Evolutionary conservation across 2,329 filamentous ascomycete species (phyloP).

Genomic region (Lachnellula cervina): DNA sequence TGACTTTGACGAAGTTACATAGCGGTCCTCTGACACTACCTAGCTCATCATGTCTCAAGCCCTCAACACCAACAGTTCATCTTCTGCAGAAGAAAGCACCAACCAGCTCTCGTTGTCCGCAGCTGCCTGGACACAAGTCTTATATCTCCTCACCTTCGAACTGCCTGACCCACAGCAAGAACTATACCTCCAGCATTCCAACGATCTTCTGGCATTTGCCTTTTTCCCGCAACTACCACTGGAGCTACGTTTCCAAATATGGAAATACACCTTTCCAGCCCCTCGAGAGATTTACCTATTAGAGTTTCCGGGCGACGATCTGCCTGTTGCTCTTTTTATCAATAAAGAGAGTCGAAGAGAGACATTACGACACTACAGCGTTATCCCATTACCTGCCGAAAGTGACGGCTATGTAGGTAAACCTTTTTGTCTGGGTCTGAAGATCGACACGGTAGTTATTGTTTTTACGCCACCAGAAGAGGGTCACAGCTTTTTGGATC

Average conservation of each 20-base stretch:
- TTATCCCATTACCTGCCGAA: neutral
- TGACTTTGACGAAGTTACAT: too few relatives aligned
- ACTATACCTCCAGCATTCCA: neutral
- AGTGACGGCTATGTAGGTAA: neutral
- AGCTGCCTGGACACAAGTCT: neutral
- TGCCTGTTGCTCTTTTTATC: neutral
- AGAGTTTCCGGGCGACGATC: neutral
- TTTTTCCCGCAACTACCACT: neutral
- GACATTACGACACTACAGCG: neutral
- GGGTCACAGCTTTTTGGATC: too few relatives aligned
- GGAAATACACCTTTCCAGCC: neutral
- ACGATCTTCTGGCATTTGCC: neutral
- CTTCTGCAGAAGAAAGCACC: too few relatives aligned
- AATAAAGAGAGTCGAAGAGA: neutral
- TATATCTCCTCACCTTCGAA: neutral
- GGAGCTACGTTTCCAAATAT: neutral
- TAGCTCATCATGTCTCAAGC: too few relatives aligned
- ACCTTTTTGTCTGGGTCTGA: neutral
- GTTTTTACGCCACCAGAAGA: too few relatives aligned
- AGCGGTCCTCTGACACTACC: too few relatives aligned
- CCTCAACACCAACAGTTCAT: too few relatives aligned
- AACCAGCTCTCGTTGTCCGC: too few relatives aligned
- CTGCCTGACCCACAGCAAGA: neutral
- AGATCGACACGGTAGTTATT: neutral
- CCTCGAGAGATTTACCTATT: neutral